Conservation (phyloP, 192 early-diverging fungal species). For the Backusella luteola region DNA sequence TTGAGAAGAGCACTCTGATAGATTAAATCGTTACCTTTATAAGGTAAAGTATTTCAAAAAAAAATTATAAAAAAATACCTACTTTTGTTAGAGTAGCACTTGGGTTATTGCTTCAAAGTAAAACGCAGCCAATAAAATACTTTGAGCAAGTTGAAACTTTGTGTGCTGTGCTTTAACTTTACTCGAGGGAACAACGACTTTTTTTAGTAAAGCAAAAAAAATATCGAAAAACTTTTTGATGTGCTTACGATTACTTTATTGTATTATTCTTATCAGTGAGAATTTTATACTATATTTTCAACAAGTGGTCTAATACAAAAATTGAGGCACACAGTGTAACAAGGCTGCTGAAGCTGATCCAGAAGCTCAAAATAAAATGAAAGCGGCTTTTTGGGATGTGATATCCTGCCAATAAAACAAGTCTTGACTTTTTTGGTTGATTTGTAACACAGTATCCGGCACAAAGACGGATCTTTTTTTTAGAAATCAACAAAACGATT, state of each 20-base stretch:
- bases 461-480: slow-evolving; percentile 1
- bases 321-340: neutral
- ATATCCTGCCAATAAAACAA: neutral
- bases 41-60: neutral
- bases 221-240: neutral
- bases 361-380: neutral
- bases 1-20: neutral
- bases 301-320: neutral
- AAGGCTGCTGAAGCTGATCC: neutral
- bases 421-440: neutral
- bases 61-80: neutral
- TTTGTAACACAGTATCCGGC: neutral
- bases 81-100: neutral
- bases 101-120: neutral
- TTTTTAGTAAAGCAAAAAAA: neutral
- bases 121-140: neutral
- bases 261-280: slow-evolving; percentile 4
- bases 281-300: neutral
- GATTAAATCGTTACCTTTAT: neutral
- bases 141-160: neutral
- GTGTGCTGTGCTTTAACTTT: neutral
- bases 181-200: neutral
- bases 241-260: neutral
- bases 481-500: neutral
- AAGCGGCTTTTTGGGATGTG: neutral